phyloP scores from a whole-genome alignment of 768 basidiomycete genomes.

The Candolleomyces aberdarensis region DNA sequence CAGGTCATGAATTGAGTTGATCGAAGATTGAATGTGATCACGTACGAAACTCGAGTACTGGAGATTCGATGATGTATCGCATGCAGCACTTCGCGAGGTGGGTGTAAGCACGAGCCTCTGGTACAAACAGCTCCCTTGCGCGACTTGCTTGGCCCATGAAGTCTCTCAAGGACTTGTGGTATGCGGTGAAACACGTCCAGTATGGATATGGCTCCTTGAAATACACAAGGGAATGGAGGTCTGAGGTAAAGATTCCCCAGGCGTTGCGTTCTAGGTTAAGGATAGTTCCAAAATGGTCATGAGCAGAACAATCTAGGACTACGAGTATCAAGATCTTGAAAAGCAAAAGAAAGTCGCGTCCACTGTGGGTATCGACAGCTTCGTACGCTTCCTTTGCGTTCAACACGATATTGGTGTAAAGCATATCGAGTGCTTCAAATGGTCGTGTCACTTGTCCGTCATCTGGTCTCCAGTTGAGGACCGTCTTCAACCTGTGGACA shows the following conservation, averaged over 20 bases:
- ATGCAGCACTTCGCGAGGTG: too few relatives aligned
- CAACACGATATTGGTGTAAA: neutral
- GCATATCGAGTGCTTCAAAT: neutral
- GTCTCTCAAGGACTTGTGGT: neutral
- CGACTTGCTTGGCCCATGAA: neutral
- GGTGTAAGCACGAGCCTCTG: too few relatives aligned
- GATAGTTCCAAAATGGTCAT: too few relatives aligned
- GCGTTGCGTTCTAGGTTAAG: too few relatives aligned
- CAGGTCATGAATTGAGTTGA: too few relatives aligned
- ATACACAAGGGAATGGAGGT: neutral
- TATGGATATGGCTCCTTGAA: too few relatives aligned
- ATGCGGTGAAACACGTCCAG: neutral
- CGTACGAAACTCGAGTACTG: too few relatives aligned
- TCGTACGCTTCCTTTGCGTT: neutral
- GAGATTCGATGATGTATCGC: too few relatives aligned
- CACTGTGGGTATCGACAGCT: neutral
- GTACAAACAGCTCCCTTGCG: too few relatives aligned
- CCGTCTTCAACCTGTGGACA: neutral
- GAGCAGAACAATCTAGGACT: too few relatives aligned
- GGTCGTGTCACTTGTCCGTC: neutral
- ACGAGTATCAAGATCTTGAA: too few relatives aligned
- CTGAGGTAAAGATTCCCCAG: neutral
- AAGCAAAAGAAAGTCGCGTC: neutral
- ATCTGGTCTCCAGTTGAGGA: neutral
- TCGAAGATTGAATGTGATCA: too few relatives aligned